A percentile compares a stretch with the other conserved stretches of the same genome.
These are phyloP conservation scores for Canavalia ensiformis DNA, from an alignment of 306 rosid species.

Conservation along the genomic window DNA sequence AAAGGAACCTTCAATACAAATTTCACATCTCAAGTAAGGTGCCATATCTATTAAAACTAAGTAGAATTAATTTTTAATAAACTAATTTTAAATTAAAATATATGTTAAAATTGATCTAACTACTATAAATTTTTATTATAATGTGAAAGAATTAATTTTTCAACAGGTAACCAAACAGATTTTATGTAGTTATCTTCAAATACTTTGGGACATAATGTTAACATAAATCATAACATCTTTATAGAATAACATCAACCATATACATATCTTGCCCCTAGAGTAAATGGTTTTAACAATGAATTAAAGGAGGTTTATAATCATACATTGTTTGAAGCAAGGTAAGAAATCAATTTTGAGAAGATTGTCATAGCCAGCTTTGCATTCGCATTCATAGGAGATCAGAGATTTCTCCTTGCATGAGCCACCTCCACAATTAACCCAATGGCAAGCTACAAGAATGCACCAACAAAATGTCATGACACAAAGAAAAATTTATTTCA, in stretches of 20 bases:
- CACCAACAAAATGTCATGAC: not conserved
- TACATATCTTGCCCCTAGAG: conserved; percentile 6
- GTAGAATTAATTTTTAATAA: too few relatives aligned
- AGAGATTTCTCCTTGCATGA: conserved; percentile 75
- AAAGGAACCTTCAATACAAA: conserved; percentile 66
- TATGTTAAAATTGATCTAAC: too few relatives aligned
- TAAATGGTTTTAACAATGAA: not conserved
- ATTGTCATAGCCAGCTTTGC: conserved; percentile 70
- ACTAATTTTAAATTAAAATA: too few relatives aligned
- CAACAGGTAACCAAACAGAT: too few relatives aligned
- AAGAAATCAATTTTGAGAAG: conserved; percentile 71
- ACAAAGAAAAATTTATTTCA: too few relatives aligned
- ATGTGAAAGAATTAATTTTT: too few relatives aligned
- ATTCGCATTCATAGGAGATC: conserved; percentile 63
- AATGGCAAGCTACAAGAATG: conserved; percentile 68
- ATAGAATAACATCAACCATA: not conserved
- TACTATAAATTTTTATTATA: too few relatives aligned
- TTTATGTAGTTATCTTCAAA: not conserved
- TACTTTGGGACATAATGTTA: conserved; percentile 1
- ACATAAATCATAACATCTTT: not conserved
- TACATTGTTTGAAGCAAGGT: conserved; percentile 82
- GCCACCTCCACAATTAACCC: conserved; percentile 88
- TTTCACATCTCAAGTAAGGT: conserved; percentile 34
- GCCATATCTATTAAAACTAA: too few relatives aligned
- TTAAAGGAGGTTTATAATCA: conserved; percentile 50